Conservation (phyloP, 2,329 filamentous ascomycete genomes). For the Dactylella cylindrospora region DNA sequence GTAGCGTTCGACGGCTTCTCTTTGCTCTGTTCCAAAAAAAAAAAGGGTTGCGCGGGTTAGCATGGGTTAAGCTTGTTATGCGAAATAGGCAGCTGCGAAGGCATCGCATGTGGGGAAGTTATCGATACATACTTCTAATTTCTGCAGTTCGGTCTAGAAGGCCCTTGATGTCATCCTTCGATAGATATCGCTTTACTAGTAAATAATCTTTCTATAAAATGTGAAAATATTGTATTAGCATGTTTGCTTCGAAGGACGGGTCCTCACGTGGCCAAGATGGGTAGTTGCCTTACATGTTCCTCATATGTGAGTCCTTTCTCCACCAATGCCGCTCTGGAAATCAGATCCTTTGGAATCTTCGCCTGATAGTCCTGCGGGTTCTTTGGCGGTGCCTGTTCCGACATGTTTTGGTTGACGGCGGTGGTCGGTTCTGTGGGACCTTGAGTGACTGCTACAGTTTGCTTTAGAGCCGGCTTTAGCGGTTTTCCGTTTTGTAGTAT, state of each 20-base stretch:
- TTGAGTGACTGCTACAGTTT: conserved; percentile 38
- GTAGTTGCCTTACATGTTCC: conserved; percentile 31
- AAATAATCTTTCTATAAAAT: conserved; percentile 39
- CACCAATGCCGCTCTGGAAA: conserved; percentile 37
- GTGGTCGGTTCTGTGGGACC: conserved; percentile 22
- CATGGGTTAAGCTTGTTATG: conserved; percentile 3
- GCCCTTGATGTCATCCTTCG: conserved; percentile 43
- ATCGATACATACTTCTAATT: conserved; percentile 39
- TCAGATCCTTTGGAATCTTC: conserved; percentile 42
- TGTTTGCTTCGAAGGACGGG: conserved; percentile 5
- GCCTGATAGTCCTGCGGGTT: conserved; percentile 43
- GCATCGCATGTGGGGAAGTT: conserved; percentile 3
- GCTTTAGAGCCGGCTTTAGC: conserved; percentile 38
- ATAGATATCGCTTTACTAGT: conserved; percentile 40
- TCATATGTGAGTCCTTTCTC: conserved; percentile 42
- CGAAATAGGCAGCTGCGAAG: conserved; percentile 30
- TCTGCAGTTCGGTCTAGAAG: conserved; percentile 42
- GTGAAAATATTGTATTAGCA: neutral
- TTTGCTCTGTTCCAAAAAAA: conserved; percentile 22
- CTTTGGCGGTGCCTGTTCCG: conserved; percentile 38
- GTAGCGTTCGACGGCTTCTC: conserved; percentile 40
- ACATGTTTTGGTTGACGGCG: conserved; percentile 41
- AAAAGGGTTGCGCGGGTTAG: conserved; percentile 8
- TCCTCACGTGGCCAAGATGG: neutral
- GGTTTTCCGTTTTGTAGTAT: conserved; percentile 43